Base-by-base conservation (phyloP, 2,329 filamentous ascomycete species). In the Fusarium sarcochroum region DNA sequence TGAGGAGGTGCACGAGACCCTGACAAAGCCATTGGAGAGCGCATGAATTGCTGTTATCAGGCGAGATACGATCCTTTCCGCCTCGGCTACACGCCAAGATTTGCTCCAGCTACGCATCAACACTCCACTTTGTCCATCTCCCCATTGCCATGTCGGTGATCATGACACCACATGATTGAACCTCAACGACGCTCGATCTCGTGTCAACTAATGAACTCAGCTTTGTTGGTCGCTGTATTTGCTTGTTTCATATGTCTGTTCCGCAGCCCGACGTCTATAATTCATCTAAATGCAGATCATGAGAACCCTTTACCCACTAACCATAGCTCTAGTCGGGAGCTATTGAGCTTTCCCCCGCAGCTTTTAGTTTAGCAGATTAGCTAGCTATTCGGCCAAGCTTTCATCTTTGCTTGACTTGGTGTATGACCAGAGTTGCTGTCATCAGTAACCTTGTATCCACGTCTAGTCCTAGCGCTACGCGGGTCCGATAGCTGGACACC, bases 131-230 rank as follows among this genome's bases (percentile, higher is more conserved):
- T 45, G 21, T 35, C 18, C 42, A 35, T 46, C 42, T 46, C 45
- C 45, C 34, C 52, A 23, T 41, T 13, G 13, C 6, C 38, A 27
- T 38, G n/a, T 18, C 30, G 45, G 20, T 27, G 27, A 63, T 63
- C 62, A 65, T 65, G 53, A 65, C 53, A 65, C 44, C 34, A 35
- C 38, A 32, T 27, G 34, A 45, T 21, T 45, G 17, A 18, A 30
- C 35, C 45, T 51, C 30, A 54, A 42, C 44, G 9, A 40, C 46
- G 13, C 46, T 20, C 25, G 42, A 53, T 32, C 21, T 7, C 8
- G 42, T 25, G 21, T 35, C 34, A 47, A 34, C 41, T 32, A 42
- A 38, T 13, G 20, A 47, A 53, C 47, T 50, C 58, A 45, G 38
- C 23, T 42, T 37, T 52, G 20, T 25, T 18, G 6, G 9, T 15